Base-by-base conservation (phyloP, 192 early-diverging fungal genomes). In the Coemansia sp. region DNA sequence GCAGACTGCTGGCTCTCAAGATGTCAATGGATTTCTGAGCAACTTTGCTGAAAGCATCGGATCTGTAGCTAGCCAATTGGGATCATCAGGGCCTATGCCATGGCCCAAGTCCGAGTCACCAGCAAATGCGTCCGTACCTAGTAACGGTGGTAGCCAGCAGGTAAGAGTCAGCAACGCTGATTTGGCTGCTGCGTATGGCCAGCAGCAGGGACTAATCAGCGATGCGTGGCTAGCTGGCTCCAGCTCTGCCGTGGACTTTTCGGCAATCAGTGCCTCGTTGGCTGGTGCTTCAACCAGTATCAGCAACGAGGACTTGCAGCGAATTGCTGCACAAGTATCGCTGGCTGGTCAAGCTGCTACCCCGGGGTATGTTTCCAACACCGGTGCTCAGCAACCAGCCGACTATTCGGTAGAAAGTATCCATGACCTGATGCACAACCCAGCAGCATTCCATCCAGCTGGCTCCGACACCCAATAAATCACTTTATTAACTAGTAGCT, bases 31-130 rank as follows among this genome's bases (percentile, higher is more conserved):
- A 16, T 78, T 78, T 37, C 50, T 78, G 28, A 66, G 42, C 42
- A 71, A 50, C 49, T 78, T 78, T 68, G 75, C 75, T 0, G 70
- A 66, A 10, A 78, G 69, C 38, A 66, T 78, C 7, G 75, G 75
- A 3, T 59, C 70, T 0, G 53, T 72, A 6, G 70, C 75, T 14
- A 72, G 42, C 58, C 75, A 78, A 40, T 61, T 78, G 0, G 73
- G 68, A 13, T 60, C 61, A 10, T 39, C 50, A 3, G 35, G 10
- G 4, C 3, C 21, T 6, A 20, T 31, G 50, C 30, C 23, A 26
- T 12, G 23, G 46, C 21, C 46, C 15, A 48, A 48, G 46, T 14
- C 46, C 23, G 46, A 48, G 46, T 10, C 46, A 28, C 46, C 20
- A n/a, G 46, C 23, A 3, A 9, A 11, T 10, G 26, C 12, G 12